Percentiles rank a stretch among this genome's conserved stretches.
Evolutionary conservation across 1,139 yeast species (phyloP).

Genomic region (Protomyces gravidus): DNA sequence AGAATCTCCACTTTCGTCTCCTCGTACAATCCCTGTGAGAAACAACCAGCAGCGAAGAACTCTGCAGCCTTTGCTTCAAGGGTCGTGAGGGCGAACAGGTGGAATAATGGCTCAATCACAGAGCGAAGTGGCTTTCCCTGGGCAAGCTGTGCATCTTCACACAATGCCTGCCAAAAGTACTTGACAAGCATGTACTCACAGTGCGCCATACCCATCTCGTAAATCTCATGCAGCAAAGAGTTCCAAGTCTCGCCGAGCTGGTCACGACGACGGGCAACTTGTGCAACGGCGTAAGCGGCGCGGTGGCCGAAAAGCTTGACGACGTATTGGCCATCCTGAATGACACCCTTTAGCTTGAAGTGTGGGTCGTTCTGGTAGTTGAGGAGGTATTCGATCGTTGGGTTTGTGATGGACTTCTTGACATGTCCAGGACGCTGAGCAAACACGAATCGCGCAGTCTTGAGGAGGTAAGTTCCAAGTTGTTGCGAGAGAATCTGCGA

Average conservation of each 20-base stretch:
- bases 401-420: constrained; percentile 16
- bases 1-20: constrained; percentile 20
- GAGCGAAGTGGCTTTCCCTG: constrained; percentile 1
- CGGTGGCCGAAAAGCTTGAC: constrained; percentile 28
- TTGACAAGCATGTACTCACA: constrained; percentile 28
- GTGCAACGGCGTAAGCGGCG: constrained; percentile 26
- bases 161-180: constrained; percentile 20
- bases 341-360: constrained; percentile 15
- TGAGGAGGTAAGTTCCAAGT: constrained; percentile 27
- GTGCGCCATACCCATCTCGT: constrained; percentile 26
- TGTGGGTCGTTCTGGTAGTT: constrained; percentile 21
- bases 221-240: constrained; percentile 26
- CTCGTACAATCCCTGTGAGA: constrained; percentile 12
- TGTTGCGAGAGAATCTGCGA: constrained; percentile 29
- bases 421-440: constrained; percentile 20
- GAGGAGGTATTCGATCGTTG: constrained; percentile 28
- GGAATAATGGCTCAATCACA: constrained; percentile 18
- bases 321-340: constrained; percentile 11
- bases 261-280: constrained; percentile 23
- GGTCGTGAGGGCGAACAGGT: constrained; percentile 20
- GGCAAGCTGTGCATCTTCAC: constrained; percentile 10
- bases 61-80: constrained; percentile 24
- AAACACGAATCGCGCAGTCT: constrained; percentile 26
- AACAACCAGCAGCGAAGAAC: constrained; percentile 28
- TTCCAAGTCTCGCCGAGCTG: constrained; percentile 27